A percentile compares a stretch with the other conserved stretches of the same genome.
These are phyloP conservation scores for Terana coerulea DNA, from an alignment of 768 basidiomycete species.

Conservation along the genomic window DNA sequence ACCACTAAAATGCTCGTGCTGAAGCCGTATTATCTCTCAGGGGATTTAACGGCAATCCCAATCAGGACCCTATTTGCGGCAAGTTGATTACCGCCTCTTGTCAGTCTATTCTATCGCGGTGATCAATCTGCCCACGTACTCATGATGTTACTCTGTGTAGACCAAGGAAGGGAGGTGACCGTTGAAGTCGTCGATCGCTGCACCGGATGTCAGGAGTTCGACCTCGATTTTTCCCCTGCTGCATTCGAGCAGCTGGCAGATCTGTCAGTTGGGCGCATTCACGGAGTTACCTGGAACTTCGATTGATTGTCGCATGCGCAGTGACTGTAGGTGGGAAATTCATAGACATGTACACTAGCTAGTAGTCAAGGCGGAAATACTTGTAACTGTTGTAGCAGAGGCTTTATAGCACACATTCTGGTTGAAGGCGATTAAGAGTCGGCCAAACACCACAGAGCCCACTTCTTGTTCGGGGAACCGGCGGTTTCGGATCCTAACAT, in stretches of 20 bases:
- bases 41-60: conserved; percentile 61
- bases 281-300: conserved; percentile 22
- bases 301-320: no score
- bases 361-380: no score
- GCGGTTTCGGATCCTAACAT: no score
- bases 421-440: no score
- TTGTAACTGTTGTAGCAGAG: no score
- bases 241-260: conserved; percentile 24
- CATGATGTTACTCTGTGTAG: conserved; percentile 7
- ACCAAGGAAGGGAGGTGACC: conserved; percentile 22
- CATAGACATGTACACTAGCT: no score
- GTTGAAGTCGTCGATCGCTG: conserved; percentile 28
- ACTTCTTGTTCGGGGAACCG: no score
- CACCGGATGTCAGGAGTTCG: conserved; percentile 21
- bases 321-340: no score
- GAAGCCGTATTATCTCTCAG: conserved; percentile 28
- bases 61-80: conserved; percentile 70
- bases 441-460: no score
- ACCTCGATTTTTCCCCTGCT: conserved; percentile 24
- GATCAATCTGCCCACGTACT: neutral
- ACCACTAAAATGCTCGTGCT: neutral
- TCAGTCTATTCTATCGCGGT: conserved; percentile 28
- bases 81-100: conserved; percentile 42
- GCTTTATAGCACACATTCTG: no score
- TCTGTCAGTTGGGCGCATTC: conserved; percentile 19